Evolutionary conservation across 2,329 filamentous ascomycete genomes (phyloP).

Genomic region (Exophiala viscosa): DNA sequence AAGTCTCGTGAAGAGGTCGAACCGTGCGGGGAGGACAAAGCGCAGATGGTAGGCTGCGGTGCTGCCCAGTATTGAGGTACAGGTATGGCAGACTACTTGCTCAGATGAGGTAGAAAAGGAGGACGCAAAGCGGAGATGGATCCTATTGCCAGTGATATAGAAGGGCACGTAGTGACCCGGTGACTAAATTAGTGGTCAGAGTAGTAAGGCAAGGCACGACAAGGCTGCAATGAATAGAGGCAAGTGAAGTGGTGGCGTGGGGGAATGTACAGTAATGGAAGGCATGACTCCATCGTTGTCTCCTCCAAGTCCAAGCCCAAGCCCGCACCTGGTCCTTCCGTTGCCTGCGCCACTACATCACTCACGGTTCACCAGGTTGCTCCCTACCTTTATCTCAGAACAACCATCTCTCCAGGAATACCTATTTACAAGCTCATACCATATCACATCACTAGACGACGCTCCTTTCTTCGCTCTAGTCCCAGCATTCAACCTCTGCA

Average conservation of each 20-base stretch:
- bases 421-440: constrained; percentile 8
- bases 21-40: constrained; percentile 7
- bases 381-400: constrained; percentile 20
- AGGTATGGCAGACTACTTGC: not conserved
- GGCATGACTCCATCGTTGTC: not conserved
- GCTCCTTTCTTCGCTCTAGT: constrained; percentile 9
- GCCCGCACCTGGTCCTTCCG: not conserved
- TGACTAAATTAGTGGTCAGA: not conserved
- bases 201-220: not conserved
- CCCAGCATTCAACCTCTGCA: constrained; percentile 5
- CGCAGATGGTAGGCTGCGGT: constrained; percentile 9
- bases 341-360: constrained; percentile 15
- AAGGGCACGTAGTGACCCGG: not conserved
- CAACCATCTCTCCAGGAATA: constrained; percentile 14
- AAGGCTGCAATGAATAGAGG: not conserved
- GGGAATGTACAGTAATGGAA: not conserved
- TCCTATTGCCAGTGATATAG: not conserved
- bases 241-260: not conserved
- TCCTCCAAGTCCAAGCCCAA: not conserved
- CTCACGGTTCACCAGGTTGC: constrained; percentile 18
- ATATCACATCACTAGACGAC: constrained; percentile 7
- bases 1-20: constrained; percentile 20
- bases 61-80: constrained; percentile 3
- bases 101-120: not conserved
- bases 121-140: not conserved